phyloP scores from a whole-genome alignment of 768 basidiomycete genomes.

The Pluteus cervinus region DNA sequence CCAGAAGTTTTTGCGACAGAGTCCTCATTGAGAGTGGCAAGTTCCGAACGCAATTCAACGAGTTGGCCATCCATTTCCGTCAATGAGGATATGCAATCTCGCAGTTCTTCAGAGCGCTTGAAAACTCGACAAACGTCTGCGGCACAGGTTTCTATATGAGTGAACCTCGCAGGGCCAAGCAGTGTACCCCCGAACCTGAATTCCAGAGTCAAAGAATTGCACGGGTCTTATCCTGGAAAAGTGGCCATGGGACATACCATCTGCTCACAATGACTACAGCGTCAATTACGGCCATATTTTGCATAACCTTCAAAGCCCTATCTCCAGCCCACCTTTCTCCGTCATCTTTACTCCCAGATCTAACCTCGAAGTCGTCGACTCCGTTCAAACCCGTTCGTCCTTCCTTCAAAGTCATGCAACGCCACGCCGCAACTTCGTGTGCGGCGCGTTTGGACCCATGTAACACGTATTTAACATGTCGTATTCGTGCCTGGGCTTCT shows the following conservation, averaged over 20 bases:
- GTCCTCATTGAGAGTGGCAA: slow-evolving; percentile 11
- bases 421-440: slow-evolving; percentile 75
- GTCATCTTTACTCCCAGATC: slow-evolving; percentile 63
- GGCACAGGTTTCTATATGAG: slow-evolving; percentile 73
- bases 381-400: slow-evolving; percentile 62
- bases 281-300: slow-evolving; percentile 63
- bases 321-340: slow-evolving; percentile 70
- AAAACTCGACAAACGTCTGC: slow-evolving; percentile 68
- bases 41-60: slow-evolving; percentile 45
- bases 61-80: slow-evolving; percentile 57
- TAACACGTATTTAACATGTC: slow-evolving; percentile 49
- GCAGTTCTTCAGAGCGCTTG: slow-evolving; percentile 61
- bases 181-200: slow-evolving; percentile 76
- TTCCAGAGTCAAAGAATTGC: not conserved
- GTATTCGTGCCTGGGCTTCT: slow-evolving; percentile 43
- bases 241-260: slow-evolving; percentile 39
- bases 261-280: slow-evolving; percentile 76
- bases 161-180: slow-evolving; percentile 70
- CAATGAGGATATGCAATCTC: slow-evolving; percentile 52
- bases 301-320: slow-evolving; percentile 62
- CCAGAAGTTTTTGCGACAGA: slow-evolving; percentile 2
- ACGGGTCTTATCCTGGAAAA: not conserved
- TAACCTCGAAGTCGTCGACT: slow-evolving; percentile 71
- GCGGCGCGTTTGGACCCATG: slow-evolving; percentile 55
- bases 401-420: slow-evolving; percentile 65